Evolutionary conservation across 306 rosid genomes (phyloP).

Genomic region (Geum urbanum): DNA sequence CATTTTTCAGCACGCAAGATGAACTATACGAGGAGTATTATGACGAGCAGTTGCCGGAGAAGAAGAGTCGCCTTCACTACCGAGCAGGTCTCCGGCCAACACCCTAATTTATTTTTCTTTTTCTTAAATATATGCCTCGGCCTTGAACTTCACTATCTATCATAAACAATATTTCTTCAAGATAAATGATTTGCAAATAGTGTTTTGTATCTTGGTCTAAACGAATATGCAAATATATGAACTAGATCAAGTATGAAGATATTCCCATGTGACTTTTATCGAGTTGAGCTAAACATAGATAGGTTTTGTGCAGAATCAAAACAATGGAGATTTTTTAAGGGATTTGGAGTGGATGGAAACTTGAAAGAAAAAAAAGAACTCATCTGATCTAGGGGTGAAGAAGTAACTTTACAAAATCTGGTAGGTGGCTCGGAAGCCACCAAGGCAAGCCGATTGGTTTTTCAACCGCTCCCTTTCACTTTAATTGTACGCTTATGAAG

Average conservation of each 20-base stretch:
- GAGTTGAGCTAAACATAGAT: neutral
- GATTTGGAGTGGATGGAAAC: no score
- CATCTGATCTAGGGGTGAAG: no score
- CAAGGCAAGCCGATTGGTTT: no score
- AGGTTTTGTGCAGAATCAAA: no score
- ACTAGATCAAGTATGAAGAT: neutral
- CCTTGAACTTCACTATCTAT: neutral
- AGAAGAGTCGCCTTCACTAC: constrained; percentile 94
- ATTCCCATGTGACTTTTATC: neutral
- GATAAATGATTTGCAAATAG: constrained; percentile 9
- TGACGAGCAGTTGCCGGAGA: constrained; percentile 87
- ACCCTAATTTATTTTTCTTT: neutral
- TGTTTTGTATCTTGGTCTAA: neutral
- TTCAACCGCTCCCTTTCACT: no score
- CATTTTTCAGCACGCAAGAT: constrained; percentile 75
- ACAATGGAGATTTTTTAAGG: no score
- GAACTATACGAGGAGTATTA: constrained; percentile 80
- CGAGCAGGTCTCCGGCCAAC: constrained; percentile 56
- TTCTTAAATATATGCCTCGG: neutral
- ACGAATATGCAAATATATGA: constrained; percentile 1
- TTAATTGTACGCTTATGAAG: no score
- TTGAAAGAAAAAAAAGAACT: no score
- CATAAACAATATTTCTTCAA: constrained; percentile 21
- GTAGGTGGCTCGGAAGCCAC: no score
- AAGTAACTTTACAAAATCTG: no score